Evolutionary conservation across 2,329 filamentous ascomycete genomes (phyloP).

Genomic region (Exophiala spinifera): DNA sequence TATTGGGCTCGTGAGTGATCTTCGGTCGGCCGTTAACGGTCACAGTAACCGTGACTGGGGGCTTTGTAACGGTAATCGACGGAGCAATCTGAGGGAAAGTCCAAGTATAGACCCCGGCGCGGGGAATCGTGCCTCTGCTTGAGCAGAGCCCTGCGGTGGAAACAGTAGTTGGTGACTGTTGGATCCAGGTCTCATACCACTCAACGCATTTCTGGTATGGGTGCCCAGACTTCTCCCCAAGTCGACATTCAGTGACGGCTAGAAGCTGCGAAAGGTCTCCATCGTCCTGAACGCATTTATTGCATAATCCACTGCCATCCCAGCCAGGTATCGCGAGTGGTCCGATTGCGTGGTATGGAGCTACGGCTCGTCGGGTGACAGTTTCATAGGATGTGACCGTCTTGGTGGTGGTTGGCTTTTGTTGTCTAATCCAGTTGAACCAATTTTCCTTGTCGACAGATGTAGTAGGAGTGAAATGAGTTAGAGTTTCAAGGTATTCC

Average conservation of each 20-base stretch:
- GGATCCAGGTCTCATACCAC: slow-evolving; percentile 3
- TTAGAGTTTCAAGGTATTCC: slow-evolving; percentile 13
- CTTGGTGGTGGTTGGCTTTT: neutral
- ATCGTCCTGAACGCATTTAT: neutral
- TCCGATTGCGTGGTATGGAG: slow-evolving; percentile 10
- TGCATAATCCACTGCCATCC: slow-evolving; percentile 7
- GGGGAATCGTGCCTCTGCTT: neutral
- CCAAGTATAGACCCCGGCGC: slow-evolving; percentile 12
- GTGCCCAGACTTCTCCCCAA: neutral
- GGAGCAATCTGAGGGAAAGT: slow-evolving; percentile 15
- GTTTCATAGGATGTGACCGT: slow-evolving; percentile 5
- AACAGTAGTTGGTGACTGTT: neutral
- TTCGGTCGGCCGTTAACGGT: slow-evolving; percentile 1
- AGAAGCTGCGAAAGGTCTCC: slow-evolving; percentile 1
- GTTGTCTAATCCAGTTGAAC: neutral
- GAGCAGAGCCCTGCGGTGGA: neutral
- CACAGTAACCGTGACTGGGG: slow-evolving; percentile 4
- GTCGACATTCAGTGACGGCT: slow-evolving; percentile 7
- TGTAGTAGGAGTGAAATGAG: neutral
- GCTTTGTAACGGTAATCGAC: slow-evolving; percentile 1
- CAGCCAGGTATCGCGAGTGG: slow-evolving; percentile 15
- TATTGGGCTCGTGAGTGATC: neutral
- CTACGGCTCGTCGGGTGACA: slow-evolving; percentile 10
- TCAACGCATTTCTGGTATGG: slow-evolving; percentile 3
- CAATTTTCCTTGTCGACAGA: neutral